Evolutionary conservation across 2,329 filamentous ascomycete species (phyloP), one percentile per base, ranked within the genome.

Genomic region (Neonectria neomacrospora): DNA sequence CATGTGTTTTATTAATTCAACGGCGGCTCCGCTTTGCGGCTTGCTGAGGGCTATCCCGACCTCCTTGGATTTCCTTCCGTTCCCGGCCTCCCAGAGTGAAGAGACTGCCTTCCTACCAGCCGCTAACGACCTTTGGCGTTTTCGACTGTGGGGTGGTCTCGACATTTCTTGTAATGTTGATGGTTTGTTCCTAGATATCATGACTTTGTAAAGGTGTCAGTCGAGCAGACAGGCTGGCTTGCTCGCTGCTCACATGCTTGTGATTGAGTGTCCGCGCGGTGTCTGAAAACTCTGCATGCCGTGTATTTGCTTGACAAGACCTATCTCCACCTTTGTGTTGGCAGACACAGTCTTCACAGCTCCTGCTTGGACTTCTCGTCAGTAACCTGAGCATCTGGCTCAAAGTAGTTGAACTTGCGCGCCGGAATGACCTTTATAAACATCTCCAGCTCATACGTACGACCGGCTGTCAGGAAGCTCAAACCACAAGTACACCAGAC

Each of bases 1-100:
- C 82, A 84, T 76, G 79, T 85, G 82, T 81, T 80, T 78, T 79
- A 76, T 41, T 73, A 80, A 80, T 78, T 77, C 75, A 69, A 77
- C 74, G 82, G 80, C 76, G 83, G 82, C 83, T 85, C 82, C 83
- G 81, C 83, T 76, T 76, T 74, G 82, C 80, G 82, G 82, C 82
- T 83, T 83, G 82, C 83, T 85, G 82, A 83, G 82, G 81, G 82
- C 80, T 81, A 81, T 78, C 74, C 76, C 71, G 66, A 72, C 75
- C 75, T 74, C 80, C 73, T 80, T 85, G 80, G 79, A 80, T 83
- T 78, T 83, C 78, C 82, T 80, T 83, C 82, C 83, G 83, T 85
- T 85, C 83, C 83, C 83, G 81, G 83, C 83, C 83, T 77, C 81
- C 82, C 70, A 81, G 63, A 85, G 71, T 64, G 78, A 81, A 73